Evolutionary conservation across 176 grass and related monocot species (phyloP), one percentile per base, ranked within the genome.

Genomic region (Phyllostachys edulis): DNA sequence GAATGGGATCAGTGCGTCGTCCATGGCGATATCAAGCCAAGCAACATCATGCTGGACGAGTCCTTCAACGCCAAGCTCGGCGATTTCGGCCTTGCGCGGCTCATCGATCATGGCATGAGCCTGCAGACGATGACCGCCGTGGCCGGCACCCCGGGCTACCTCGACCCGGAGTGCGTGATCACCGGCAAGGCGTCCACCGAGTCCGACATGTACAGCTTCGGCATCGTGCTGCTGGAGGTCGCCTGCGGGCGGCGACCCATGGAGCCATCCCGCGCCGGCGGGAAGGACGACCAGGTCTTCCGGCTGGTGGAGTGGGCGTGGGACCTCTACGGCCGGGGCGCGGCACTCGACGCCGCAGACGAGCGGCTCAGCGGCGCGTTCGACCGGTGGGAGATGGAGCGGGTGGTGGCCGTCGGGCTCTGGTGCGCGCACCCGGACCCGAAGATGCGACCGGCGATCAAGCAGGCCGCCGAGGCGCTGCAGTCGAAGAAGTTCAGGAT

Each of bases 361-460:
- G 16, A 27, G 24, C 15, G 16, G 9, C 57, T 78, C 0, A 4
- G 40, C 0, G 40, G 40, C 15, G 59, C 0, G 40, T 78, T 78
- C 59, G 9, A 78, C 16, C 14, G 2, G 40, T 32, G 59, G 76
- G 57, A 78, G 15, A 20, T 78, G 40, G 57, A 45, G 16, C 15
- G 76, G 2, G 76, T 78, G 23, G 15, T 78, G 23, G 76, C 5
- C 2, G 59, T 78, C 8, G 76, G 91, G 47, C 46, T 93, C 36
- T 93, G 91, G 88, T 90, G 88, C 4, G 88, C 71, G 14, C 88
- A 93, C 40, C 76, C 76, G 1, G 76, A 78, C 59, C 40, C 40
- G 1, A 78, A 7, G 57, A 6, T 11, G 24, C 40, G 76, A 40
- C 76, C 76, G 9, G 15, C 15, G 5, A 78, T 78, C 24, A 18